Percentiles rank a stretch among this genome's conserved stretches.
These are phyloP conservation scores for Chrysanthemum lavandulifolium DNA, from an alignment of 129 eudicot genomes.

Conservation along the genomic window DNA sequence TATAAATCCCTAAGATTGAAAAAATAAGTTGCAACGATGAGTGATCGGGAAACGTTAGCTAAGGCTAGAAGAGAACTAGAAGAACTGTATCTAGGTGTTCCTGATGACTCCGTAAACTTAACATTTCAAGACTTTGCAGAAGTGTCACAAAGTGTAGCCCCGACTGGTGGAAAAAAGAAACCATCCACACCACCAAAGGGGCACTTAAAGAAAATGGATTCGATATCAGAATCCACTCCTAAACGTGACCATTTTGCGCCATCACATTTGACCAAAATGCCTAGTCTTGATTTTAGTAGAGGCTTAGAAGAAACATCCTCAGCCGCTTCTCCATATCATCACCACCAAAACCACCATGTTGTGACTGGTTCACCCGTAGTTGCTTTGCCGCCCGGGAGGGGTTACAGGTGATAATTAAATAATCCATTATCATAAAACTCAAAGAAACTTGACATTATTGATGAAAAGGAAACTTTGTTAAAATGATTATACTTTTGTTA, in stretches of 20 bases:
- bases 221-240: slow-evolving; percentile 37
- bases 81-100: slow-evolving; percentile 66
- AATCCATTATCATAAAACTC: too few species aligned
- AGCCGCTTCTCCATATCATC: slow-evolving; percentile 18
- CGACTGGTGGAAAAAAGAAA: slow-evolving; percentile 35
- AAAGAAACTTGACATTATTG: too few species aligned
- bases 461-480: too few species aligned
- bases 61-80: slow-evolving; percentile 74
- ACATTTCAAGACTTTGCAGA: slow-evolving; percentile 75
- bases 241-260: slow-evolving; percentile 32
- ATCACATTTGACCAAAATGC: slow-evolving; percentile 46
- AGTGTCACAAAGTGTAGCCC: slow-evolving; percentile 30
- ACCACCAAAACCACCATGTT: slow-evolving; percentile 15
- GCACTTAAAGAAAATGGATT: slow-evolving; percentile 23
- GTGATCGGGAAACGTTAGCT: slow-evolving; percentile 47
- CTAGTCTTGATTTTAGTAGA: slow-evolving; percentile 70
- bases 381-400: slow-evolving; percentile 9
- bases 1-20: background rate
- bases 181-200: background rate
- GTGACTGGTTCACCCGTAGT: background rate
- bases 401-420: background rate
- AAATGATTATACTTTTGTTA: too few species aligned
- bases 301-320: slow-evolving; percentile 47
- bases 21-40: background rate
- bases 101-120: slow-evolving; percentile 80